Evolutionary conservation across 805 yeast genomes (phyloP).

Genomic region (Torulaspora maleeae): DNA sequence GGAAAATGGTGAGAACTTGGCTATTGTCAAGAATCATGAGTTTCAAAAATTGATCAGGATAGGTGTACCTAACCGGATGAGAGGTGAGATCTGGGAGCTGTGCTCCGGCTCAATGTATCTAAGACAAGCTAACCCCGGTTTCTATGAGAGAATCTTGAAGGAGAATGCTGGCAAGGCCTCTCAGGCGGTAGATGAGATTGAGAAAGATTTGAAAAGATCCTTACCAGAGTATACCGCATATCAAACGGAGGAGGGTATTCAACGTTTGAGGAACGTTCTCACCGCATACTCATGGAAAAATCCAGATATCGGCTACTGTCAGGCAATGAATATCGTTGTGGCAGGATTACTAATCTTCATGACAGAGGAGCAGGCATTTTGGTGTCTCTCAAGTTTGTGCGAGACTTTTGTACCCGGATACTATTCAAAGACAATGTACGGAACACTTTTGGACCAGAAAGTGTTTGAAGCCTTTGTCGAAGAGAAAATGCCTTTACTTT

Average conservation of each 20-base stretch:
- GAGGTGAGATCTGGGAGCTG: slow-evolving; percentile 97
- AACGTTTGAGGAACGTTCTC: slow-evolving; percentile 75
- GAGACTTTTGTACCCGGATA: slow-evolving; percentile 90
- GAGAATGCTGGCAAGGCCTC: slow-evolving; percentile 63
- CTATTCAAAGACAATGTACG: slow-evolving; percentile 96
- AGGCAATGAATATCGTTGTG: slow-evolving; percentile 93
- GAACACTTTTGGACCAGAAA: slow-evolving; percentile 87
- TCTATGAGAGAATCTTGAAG: slow-evolving; percentile 53
- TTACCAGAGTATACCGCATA: slow-evolving; percentile 95
- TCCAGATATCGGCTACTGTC: slow-evolving; percentile 97
- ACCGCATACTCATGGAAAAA: slow-evolving; percentile 96
- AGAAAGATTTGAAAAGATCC: slow-evolving; percentile 90
- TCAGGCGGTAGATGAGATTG: slow-evolving; percentile 91
- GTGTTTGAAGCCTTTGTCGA: slow-evolving; percentile 89
- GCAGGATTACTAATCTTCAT: slow-evolving; percentile 76
- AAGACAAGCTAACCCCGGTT: slow-evolving; percentile 57
- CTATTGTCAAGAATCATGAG: slow-evolving; percentile 65
- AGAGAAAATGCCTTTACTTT: slow-evolving; percentile 80
- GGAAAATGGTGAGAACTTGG: slow-evolving; percentile 77
- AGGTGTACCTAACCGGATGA: slow-evolving; percentile 86
- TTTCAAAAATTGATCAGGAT: slow-evolving; percentile 82
- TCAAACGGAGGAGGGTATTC: slow-evolving; percentile 81
- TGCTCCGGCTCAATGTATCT: slow-evolving; percentile 79
- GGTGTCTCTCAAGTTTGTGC: slow-evolving; percentile 80
- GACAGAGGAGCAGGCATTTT: slow-evolving; percentile 96